Evolutionary conservation across 331 rosid genomes (phyloP).

Genomic region (Acacia concinna): DNA sequence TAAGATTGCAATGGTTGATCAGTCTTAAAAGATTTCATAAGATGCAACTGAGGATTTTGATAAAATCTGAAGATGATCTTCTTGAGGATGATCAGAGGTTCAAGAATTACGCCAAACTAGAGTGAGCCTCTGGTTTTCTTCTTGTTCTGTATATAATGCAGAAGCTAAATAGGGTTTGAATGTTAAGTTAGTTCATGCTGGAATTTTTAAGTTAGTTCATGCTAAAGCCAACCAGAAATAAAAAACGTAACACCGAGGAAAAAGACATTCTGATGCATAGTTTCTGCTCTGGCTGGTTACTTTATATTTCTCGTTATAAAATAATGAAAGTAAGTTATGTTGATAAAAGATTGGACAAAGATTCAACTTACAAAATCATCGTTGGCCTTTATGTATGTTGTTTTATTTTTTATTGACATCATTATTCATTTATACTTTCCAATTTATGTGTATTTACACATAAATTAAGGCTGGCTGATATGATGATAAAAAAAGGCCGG

Average conservation of each 20-base stretch:
- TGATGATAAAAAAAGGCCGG: background rate
- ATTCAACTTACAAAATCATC: background rate
- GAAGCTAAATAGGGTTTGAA: background rate
- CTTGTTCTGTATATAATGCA: background rate
- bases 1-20: conserved; percentile 13
- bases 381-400: background rate
- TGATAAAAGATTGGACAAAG: background rate
- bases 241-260: background rate
- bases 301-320: background rate
- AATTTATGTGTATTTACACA: background rate
- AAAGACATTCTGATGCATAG: background rate
- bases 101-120: background rate
- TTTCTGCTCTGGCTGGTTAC: background rate
- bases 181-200: background rate
- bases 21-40: background rate
- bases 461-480: background rate
- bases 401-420: background rate
- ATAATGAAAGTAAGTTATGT: background rate
- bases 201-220: no score
- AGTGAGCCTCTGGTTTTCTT: background rate
- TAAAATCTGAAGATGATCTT: conserved; percentile 12
- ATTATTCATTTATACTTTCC: background rate
- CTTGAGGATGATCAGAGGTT: background rate
- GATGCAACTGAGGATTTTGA: background rate
- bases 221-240: background rate